Base-by-base conservation (phyloP, 2,329 filamentous ascomycete species). In the Amylocarpus encephaloides region DNA sequence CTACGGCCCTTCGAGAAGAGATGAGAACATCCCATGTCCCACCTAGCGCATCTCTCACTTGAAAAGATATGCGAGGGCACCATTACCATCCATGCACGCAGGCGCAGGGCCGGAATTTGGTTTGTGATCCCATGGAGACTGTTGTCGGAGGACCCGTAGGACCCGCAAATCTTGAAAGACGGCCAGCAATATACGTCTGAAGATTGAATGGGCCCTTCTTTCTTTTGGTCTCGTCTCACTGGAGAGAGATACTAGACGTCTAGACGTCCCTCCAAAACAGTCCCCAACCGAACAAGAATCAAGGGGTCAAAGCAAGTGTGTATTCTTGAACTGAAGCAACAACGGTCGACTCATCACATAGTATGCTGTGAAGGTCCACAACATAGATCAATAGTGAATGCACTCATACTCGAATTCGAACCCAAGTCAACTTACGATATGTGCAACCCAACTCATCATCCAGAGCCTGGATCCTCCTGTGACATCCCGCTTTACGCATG, bases 1-100 rank as follows among this genome's bases (percentile, higher is more conserved):
- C 67, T 63, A 61, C 58, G 57, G 56, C 53, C 57, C 60, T 71
- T 72, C 70, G 67, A 73, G 70, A 73, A 64, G 53, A 46, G 48
- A 55, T 56, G 51, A 52, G 57, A 59, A 59, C 49, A 52, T 62
- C 60, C 54, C 57, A 46, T 60, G 55, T 55, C 56, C 53, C 58
- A 60, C 59, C 61, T 66, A 57, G 63, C 62, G 64, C 66, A 70
- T 67, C 64, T 68, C 67, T 68, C 66, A 70, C 66, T 65, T 67
- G 61, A 64, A 36, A 57, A 57, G 50, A 22, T 48, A 58, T 55
- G 46, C 50, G 55, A 51, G 56, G 49, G 47, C 55, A 59, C 46
- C 47, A 55, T 44, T 50, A 18, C 41, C 46, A 60, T 64, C 61
- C 63, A 63, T 53, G 52, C 55, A 40, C 7, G 22, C 7, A 64